Base-by-base conservation (phyloP, 768 basidiomycete genomes). In the Phlegmacium glaucopus region DNA sequence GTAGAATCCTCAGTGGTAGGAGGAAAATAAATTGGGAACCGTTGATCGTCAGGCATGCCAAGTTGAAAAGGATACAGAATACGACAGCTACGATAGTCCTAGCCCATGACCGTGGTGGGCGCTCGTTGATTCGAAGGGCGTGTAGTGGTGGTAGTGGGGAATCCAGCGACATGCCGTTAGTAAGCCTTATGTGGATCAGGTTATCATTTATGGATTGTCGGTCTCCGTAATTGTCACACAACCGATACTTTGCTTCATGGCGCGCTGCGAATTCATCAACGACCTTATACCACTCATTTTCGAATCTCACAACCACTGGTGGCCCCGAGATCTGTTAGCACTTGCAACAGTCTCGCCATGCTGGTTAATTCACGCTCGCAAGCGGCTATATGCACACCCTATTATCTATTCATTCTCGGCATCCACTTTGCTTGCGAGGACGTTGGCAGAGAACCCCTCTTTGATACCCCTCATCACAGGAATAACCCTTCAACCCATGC, bases 21-120 rank as follows among this genome's bases (percentile, higher is more conserved):
- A 90, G 68, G 54, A 86, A 69, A 22, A 83, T 55, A 62, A 94
- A 76, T 64, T 95, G 94, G 30, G 81, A 80, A 26, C 68, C 73
- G 58, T 91, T 81, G 53, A 90, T 75, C 69, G 84, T 79, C 27
- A 91, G 48, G 57, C 83, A 83, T 9, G 78, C 90, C 7, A 76
- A 52, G 52, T 79, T 65, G 70, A 90, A 90, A 27, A 83, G 56
- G 30, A 82, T 22, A 49, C 67, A 55, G 62, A 83, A 88, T 18
- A 79, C 59, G 4, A 79, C 27, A 22, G 72, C 82, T 22, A 75
- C 60, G 39, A 82, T 41, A 1, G 61, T 68, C 63, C 77, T 78
- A 32, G 49, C 38, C 80, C 83, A 87, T 51, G 83, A 63, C 41
- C 67, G 65, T 1, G 72, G 67, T 8, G 79, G 79, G 18, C 87